A percentile compares a stretch with the other conserved stretches of the same genome.
These are phyloP conservation scores for Casuarina equisetifolia DNA, from an alignment of 306 rosid genomes.

Conservation along the genomic window DNA sequence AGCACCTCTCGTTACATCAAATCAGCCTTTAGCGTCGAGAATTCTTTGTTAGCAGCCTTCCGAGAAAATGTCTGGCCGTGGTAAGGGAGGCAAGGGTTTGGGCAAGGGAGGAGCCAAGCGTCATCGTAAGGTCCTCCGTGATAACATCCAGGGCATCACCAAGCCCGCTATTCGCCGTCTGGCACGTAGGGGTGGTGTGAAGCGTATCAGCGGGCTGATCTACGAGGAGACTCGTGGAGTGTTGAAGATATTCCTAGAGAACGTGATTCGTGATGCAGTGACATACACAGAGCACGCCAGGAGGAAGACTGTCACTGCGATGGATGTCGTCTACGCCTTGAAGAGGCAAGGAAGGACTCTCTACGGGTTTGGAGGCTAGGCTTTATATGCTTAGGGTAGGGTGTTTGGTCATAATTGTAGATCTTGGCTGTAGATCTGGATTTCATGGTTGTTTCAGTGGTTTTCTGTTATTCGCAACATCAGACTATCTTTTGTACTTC, in stretches of 20 bases:
- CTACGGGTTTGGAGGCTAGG: constrained; percentile 49
- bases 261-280: constrained; percentile 54
- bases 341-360: constrained; percentile 57
- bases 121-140: constrained; percentile 52
- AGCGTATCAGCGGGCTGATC: constrained; percentile 54
- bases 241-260: constrained; percentile 49
- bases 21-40: too few relatives aligned
- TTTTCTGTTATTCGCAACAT: neutral
- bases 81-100: constrained; percentile 64
- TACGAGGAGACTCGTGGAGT: constrained; percentile 57
- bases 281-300: constrained; percentile 51
- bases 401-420: neutral
- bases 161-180: constrained; percentile 55
- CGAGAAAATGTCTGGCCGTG: constrained; percentile 51
- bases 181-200: constrained; percentile 55
- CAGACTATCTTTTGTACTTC: neutral
- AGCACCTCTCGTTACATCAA: neutral
- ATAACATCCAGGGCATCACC: constrained; percentile 55
- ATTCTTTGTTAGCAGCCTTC: neutral
- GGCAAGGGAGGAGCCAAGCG: constrained; percentile 66
- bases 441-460: neutral
- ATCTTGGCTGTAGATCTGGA: constrained; percentile 20
- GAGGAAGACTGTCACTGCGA: constrained; percentile 56
- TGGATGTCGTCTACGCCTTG: constrained; percentile 52
- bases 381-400: neutral